Evolutionary conservation across 2,329 filamentous ascomycete species (phyloP).

Genomic region (Penicillium sp.): DNA sequence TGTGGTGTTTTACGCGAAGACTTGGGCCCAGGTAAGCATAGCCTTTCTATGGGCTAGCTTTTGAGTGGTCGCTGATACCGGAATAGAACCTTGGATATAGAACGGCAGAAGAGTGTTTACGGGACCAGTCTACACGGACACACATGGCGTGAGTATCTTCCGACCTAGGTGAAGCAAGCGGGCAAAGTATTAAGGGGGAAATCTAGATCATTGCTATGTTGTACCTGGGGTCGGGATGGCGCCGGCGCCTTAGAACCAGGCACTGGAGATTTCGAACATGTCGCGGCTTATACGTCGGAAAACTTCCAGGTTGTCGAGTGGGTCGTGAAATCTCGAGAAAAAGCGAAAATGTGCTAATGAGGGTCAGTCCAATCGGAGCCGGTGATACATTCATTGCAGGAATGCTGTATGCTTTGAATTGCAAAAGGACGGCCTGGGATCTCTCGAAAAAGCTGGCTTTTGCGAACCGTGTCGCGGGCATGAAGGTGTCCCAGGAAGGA

Average conservation of each 20-base stretch:
- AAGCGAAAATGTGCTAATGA: conserved; percentile 19
- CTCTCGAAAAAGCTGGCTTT: conserved; percentile 60
- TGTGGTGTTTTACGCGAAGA: conserved; percentile 74
- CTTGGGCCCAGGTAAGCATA: conserved; percentile 68
- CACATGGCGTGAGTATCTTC: conserved; percentile 54
- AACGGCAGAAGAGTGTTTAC: conserved; percentile 60
- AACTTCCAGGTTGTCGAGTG: conserved; percentile 64
- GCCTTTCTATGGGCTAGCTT: neutral
- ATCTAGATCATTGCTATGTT: conserved; percentile 57
- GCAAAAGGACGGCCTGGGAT: conserved; percentile 58
- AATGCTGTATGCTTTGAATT: conserved; percentile 67
- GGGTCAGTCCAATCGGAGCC: conserved; percentile 69
- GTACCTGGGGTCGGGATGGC: conserved; percentile 66
- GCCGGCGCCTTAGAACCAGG: conserved; percentile 55
- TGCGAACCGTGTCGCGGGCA: conserved; percentile 70
- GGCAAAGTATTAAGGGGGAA: neutral
- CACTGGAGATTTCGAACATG: conserved; percentile 45
- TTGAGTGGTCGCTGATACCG: conserved; percentile 2
- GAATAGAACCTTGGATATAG: conserved; percentile 46
- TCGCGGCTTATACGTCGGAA: conserved; percentile 51
- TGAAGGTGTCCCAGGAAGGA: conserved; percentile 71
- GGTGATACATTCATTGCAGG: conserved; percentile 79
- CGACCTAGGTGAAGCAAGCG: too few species aligned
- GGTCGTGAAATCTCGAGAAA: conserved; percentile 37
- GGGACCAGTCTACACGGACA: conserved; percentile 48